Evolutionary conservation across 2,329 filamentous ascomycete species (phyloP).

Genomic region (Trichophyton benhamiae): DNA sequence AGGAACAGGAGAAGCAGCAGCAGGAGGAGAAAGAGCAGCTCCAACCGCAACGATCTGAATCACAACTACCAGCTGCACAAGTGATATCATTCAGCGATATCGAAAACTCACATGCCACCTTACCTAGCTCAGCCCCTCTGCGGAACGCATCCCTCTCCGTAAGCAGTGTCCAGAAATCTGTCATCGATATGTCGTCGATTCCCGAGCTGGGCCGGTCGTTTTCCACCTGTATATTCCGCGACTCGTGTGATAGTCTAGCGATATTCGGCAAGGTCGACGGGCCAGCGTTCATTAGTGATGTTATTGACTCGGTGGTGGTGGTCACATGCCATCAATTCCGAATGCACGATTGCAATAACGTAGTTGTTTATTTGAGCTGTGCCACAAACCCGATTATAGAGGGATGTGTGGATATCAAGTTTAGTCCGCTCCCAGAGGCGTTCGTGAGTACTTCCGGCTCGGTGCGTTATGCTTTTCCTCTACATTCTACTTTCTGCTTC

Average conservation of each 20-base stretch:
- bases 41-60: background rate
- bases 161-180: conserved; percentile 54
- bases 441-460: conserved; percentile 48
- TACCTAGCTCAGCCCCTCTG: conserved; percentile 58
- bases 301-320: conserved; percentile 62
- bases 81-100: conserved; percentile 56
- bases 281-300: conserved; percentile 66
- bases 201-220: conserved; percentile 49
- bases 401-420: conserved; percentile 64
- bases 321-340: conserved; percentile 76
- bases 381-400: conserved; percentile 86
- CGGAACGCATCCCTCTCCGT: conserved; percentile 62
- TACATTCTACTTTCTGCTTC: too few species aligned
- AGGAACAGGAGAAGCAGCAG: too few species aligned
- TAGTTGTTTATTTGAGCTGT: conserved; percentile 74
- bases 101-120: conserved; percentile 57
- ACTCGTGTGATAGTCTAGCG: conserved; percentile 58
- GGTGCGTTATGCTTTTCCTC: background rate
- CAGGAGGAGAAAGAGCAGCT: too few species aligned
- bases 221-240: conserved; percentile 56
- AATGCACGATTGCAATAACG: conserved; percentile 74
- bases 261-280: conserved; percentile 68
- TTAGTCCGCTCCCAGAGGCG: conserved; percentile 58
- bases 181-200: conserved; percentile 68
- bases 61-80: conserved; percentile 27